phyloP scores from a whole-genome alignment of 768 basidiomycete species.

The Leccinum disarticulatum region DNA sequence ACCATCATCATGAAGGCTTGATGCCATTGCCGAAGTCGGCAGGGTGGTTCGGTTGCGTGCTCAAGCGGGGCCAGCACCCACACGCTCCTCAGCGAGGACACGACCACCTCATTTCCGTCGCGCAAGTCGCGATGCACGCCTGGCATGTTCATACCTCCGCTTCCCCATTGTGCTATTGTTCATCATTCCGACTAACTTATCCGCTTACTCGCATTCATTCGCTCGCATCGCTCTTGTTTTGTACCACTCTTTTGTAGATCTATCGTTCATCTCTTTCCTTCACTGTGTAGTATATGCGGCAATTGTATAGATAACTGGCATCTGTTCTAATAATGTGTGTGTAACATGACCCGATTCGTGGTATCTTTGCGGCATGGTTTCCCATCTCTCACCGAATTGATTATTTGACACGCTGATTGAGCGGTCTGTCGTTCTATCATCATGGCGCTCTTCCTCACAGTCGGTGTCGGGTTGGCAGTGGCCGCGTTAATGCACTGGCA shows the following conservation, averaged over 20 bases:
- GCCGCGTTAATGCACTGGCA: neutral
- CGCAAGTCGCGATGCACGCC: conserved; percentile 13
- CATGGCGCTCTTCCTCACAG: conserved; percentile 12
- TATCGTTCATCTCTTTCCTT: neutral
- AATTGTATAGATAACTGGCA: conserved; percentile 4
- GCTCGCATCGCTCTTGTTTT: conserved; percentile 11
- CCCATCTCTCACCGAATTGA: neutral
- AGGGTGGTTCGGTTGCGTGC: neutral
- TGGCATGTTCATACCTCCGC: neutral
- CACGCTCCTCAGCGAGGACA: neutral
- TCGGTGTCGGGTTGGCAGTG: conserved; percentile 8
- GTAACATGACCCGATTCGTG: neutral
- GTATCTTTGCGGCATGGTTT: neutral
- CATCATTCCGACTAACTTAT: conserved; percentile 20
- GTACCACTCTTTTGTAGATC: conserved; percentile 14
- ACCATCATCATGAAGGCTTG: conserved; percentile 9
- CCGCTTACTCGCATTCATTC: neutral
- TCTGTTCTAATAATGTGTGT: neutral
- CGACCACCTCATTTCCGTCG: neutral
- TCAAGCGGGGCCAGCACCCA: conserved; percentile 12
- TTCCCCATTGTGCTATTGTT: neutral
- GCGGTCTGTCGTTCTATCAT: neutral
- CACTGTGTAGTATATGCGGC: neutral
- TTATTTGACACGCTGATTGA: neutral
- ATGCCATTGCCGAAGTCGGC: conserved; percentile 11